Base-by-base conservation (phyloP, 2,329 filamentous ascomycete species). In the Ophiostoma novo-ulmi region DNA sequence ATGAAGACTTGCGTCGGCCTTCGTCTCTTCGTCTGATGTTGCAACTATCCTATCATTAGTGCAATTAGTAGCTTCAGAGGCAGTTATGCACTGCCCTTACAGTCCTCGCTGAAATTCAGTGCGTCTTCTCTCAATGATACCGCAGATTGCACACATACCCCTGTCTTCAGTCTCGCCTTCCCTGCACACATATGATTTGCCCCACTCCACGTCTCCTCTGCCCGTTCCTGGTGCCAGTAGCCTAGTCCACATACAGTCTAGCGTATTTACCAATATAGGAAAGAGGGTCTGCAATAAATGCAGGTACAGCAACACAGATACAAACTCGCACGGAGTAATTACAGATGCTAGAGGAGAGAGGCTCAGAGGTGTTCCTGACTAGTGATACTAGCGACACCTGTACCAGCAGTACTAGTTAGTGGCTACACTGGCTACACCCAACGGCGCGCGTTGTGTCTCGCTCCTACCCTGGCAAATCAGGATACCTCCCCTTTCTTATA, bases 111-210 rank as follows among this genome's bases (percentile, higher is more conserved):
- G 44, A 48, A 48, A 20, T 48, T 20, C 13, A 20, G 17, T 48
- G 44, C 17, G 3, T 31, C 31, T 26, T 35, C 26, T 11, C 13
- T 31, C 61, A 36, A 64, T 64, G 35, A 31, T 31, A 64, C 31
- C 36, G 38, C 64, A 66, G 36, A 66, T 66, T 66, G 64, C 22
- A 58, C 38, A 31, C 38, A 8, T 66, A 66, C 64, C 64, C 64
- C 64, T 66, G 64, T 41, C 20, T 26, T 8, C 52, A 22, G 52
- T 58, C 22, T n/a, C 26, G 52, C n/a, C 52, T 58, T 58, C 52
- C 52, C 52, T 58, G 52, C 52, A 39, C 44, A 20, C 13, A 22
- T 22, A 41, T 44, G 35, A 66, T 1, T 2, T 13, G 10, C 38
- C 38, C 64, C 64, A 66, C 64, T 26, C 10, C 17, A 2, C 5